Conservation (phyloP, 2,329 filamentous ascomycete species). For the Diaporthe amygdali region DNA sequence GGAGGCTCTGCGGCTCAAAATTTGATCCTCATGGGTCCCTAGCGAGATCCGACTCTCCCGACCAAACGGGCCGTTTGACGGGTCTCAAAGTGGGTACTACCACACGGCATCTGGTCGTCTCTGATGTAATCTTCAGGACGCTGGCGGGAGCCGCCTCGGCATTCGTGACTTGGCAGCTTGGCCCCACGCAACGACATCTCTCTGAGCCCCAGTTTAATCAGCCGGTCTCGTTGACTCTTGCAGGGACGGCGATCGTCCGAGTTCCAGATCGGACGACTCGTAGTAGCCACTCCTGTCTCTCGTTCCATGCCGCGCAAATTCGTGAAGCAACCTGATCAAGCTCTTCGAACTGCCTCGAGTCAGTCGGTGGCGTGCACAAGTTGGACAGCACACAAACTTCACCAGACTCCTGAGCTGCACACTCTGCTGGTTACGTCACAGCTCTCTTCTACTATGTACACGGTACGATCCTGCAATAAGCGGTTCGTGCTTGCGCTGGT, state of each 20-base stretch:
- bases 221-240: slow-evolving; percentile 15
- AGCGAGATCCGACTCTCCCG: slow-evolving; percentile 18
- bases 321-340: not conserved
- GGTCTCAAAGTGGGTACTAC: slow-evolving; percentile 8
- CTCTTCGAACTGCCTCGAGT: not conserved
- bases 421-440: not conserved
- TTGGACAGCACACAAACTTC: not conserved
- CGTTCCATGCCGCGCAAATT: slow-evolving; percentile 5
- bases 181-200: slow-evolving; percentile 7
- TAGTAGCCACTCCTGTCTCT: not conserved
- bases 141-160: slow-evolving; percentile 20
- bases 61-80: slow-evolving; percentile 28
- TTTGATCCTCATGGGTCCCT: slow-evolving; percentile 13
- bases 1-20: slow-evolving; percentile 27
- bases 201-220: slow-evolving; percentile 21
- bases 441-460: not conserved
- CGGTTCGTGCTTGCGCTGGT: slow-evolving; percentile 1
- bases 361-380: not conserved
- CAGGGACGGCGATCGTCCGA: slow-evolving; percentile 21
- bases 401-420: not conserved
- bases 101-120: slow-evolving; percentile 12
- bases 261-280: slow-evolving; percentile 19
- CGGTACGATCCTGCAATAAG: not conserved
- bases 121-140: slow-evolving; percentile 22
- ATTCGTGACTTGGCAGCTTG: slow-evolving; percentile 15